Evolutionary conservation across 768 basidiomycete genomes (phyloP), one percentile per base, ranked within the genome.

Genomic region (Lactifluus rugatus): DNA sequence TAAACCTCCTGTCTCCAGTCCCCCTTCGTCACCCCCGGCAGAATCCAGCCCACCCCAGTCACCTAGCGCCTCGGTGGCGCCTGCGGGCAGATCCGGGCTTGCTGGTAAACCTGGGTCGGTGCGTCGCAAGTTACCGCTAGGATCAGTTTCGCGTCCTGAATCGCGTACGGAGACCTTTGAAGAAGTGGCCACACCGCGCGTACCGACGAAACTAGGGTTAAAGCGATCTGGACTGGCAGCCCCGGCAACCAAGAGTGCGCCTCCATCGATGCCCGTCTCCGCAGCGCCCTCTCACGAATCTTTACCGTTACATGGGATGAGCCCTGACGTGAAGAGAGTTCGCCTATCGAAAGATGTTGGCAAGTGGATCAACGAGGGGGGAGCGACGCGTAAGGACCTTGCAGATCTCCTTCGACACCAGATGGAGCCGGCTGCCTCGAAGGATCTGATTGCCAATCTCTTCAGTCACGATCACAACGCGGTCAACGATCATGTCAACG

Each of bases 401-500:
- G 81, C 86, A 37, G 95, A 97, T 42, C 73, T 84, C 13, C 74
- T 98, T 48, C 87, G 91, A 65, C 81, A 78, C 62, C 96, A 99
- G 71, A 97, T 98, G 93, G 93, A 94, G 64, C 78, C 84, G 9
- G 80, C 87, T 66, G 77, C 81, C 6, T 87, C 87, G 3, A 83
- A 85, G 60, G 87, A 93, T 2, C 72, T 98, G 2, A 70, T 88
- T 13, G 71, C 80, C 5, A 81, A 81, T 28, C 76, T 99, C 28
- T 99, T 97, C 75, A 97, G 95, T 67, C 89, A 88, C 60, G 96
- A 96, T 65, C 96, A 97, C 70, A 90, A 87, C 63, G 91, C 93
- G 6, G 86, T 97, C 62, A 94, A 92, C 65, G 96, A 98, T 69
- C 85, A 89, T 66, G 78, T 95, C 53, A 75, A 76, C n/a, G 95